Conservation (phyloP, 306 rosid genomes). For the Corylus heterophylla region DNA sequence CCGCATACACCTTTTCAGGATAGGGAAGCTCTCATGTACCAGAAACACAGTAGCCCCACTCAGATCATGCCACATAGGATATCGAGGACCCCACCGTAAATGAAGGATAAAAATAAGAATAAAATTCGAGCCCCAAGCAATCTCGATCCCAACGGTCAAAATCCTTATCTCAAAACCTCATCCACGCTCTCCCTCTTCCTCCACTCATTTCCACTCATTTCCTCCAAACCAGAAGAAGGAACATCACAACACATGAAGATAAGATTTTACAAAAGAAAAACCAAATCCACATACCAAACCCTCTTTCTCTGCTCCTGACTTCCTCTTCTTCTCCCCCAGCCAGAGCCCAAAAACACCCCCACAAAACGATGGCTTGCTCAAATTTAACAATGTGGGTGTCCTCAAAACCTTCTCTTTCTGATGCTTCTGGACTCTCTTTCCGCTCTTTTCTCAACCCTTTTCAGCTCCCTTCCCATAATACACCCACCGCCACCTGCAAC, state of each 20-base stretch:
- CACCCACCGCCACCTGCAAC: constrained; percentile 25
- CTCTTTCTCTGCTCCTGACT: constrained; percentile 26
- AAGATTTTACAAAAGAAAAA: constrained; percentile 15
- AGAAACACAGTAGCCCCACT: neutral
- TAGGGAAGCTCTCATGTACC: neutral
- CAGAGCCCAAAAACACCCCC: constrained; percentile 4
- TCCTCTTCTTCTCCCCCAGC: neutral
- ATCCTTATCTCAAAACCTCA: constrained; percentile 59
- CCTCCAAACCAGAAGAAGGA: constrained; percentile 21
- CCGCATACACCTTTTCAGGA: constrained; percentile 15
- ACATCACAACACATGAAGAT: constrained; percentile 24
- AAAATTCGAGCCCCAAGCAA: constrained; percentile 4
- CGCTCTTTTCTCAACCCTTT: constrained; percentile 61
- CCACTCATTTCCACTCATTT: constrained; percentile 44
- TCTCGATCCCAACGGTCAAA: constrained; percentile 37
- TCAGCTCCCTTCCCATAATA: constrained; percentile 57
- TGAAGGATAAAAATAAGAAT: constrained; percentile 12
- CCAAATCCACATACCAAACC: constrained; percentile 18
- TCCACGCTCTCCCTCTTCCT: constrained; percentile 43
- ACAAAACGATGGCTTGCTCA: constrained; percentile 43
- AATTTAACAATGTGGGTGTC: constrained; percentile 55
- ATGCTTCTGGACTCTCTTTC: constrained; percentile 62
- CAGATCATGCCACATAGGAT: constrained; percentile 23
- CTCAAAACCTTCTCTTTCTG: constrained; percentile 67
- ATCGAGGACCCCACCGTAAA: constrained; percentile 8